Percentiles rank a stretch among this genome's conserved stretches.
These are phyloP conservation scores for Erigeron canadensis DNA, from an alignment of 129 eudicot species.

Conservation along the genomic window DNA sequence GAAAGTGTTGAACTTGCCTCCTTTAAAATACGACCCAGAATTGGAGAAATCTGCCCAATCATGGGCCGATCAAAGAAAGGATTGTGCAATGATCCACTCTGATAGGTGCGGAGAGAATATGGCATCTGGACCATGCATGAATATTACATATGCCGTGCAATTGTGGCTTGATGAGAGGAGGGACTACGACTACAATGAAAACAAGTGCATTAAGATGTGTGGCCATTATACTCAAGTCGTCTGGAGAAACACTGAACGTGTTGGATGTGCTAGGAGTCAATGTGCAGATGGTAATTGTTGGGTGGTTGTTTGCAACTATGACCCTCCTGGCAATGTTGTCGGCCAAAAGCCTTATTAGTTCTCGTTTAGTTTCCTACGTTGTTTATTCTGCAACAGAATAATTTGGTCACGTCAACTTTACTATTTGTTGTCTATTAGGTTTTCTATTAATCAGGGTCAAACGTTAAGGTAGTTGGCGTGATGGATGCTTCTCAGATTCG, in stretches of 20 bases:
- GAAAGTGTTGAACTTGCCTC: not conserved
- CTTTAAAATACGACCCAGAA: not conserved
- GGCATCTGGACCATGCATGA: not conserved
- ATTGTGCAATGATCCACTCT: constrained; percentile 15
- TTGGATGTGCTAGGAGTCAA: constrained; percentile 60
- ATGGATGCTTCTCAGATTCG: not conserved
- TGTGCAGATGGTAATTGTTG: constrained; percentile 43
- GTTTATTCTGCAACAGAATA: constrained; percentile 7
- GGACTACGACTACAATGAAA: constrained; percentile 9
- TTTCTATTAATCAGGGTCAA: constrained; percentile 6
- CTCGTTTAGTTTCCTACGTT: not conserved
- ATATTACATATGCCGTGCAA: not conserved
- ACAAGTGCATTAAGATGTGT: constrained; percentile 30
- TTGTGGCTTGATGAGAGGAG: not conserved
- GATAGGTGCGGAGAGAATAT: constrained; percentile 6
- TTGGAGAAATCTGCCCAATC: not conserved
- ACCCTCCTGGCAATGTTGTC: constrained; percentile 61
- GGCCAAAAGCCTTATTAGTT: constrained; percentile 43
- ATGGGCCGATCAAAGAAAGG: constrained; percentile 5
- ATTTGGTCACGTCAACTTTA: not conserved
- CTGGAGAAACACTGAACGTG: constrained; percentile 36
- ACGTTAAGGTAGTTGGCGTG: not conserved
- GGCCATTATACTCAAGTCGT: constrained; percentile 68
- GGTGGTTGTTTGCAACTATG: constrained; percentile 51
- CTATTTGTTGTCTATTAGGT: constrained; percentile 1